These are phyloP conservation scores for Oryza officinalis DNA, from an alignment of 176 grass and related monocot genomes.

Conservation along the genomic window DNA sequence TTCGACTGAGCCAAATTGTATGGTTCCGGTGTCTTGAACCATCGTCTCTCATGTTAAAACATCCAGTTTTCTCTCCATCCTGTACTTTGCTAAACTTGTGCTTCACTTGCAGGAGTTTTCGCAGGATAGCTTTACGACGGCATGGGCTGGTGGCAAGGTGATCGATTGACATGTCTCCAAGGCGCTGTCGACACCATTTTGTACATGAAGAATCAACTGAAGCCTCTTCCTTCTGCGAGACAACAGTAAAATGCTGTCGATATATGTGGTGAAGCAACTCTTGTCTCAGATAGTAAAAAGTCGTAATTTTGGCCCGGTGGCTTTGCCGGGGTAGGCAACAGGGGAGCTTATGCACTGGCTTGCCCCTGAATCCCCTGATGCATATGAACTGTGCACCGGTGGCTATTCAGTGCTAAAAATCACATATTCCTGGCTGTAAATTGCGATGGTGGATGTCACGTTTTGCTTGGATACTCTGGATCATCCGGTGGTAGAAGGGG, in stretches of 20 bases:
- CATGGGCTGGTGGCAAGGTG: slow-evolving; percentile 50
- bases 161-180: slow-evolving; percentile 27
- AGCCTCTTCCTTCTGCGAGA: not conserved
- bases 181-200: slow-evolving; percentile 11
- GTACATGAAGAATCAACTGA: slow-evolving; percentile 45
- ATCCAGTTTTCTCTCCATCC: not conserved
- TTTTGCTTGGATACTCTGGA: slow-evolving; percentile 1
- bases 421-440: slow-evolving; percentile 22
- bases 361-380: not conserved
- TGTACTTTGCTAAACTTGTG: slow-evolving; percentile 20
- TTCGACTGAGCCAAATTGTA: slow-evolving; percentile 88
- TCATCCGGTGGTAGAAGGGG: not conserved
- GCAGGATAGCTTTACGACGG: slow-evolving; percentile 66
- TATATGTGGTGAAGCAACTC: slow-evolving; percentile 5
- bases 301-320: not conserved
- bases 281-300: slow-evolving; percentile 1
- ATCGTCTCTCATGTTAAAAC: not conserved
- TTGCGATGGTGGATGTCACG: not conserved
- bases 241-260: not conserved
- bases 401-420: not conserved
- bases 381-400: not conserved
- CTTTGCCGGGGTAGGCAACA: not conserved
- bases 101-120: slow-evolving; percentile 51
- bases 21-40: not conserved
- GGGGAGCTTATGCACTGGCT: not conserved